These are phyloP conservation scores for Dinochytrium kinnereticum DNA, from an alignment of 371 early-diverging fungal genomes.

Conservation along the genomic window DNA sequence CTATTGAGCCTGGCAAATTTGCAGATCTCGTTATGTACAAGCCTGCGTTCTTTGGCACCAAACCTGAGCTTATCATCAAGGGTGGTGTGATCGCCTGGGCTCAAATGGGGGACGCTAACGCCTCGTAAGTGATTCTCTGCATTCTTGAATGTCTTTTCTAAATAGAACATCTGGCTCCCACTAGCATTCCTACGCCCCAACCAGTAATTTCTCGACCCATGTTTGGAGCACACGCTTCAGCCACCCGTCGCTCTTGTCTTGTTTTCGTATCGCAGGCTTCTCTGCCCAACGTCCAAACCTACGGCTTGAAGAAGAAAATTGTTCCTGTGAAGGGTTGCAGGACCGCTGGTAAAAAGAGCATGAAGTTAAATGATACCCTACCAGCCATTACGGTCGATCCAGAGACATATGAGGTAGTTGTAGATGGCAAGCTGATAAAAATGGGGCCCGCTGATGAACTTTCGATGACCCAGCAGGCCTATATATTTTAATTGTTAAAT, in stretches of 20 bases:
- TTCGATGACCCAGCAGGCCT: slow-evolving; percentile 75
- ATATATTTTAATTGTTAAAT: slow-evolving; percentile 67
- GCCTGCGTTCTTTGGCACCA: slow-evolving; percentile 86
- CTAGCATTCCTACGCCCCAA: slow-evolving; percentile 83
- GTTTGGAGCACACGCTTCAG: slow-evolving; percentile 73
- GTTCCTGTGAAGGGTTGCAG: slow-evolving; percentile 80
- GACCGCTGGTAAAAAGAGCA: slow-evolving; percentile 76
- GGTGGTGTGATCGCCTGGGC: slow-evolving; percentile 83
- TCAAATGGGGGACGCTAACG: slow-evolving; percentile 90
- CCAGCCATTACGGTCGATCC: slow-evolving; percentile 86
- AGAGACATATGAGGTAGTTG: slow-evolving; percentile 84
- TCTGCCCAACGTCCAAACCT: slow-evolving; percentile 49
- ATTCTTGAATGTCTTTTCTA: neutral
- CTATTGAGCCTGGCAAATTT: slow-evolving; percentile 88
- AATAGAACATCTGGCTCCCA: neutral
- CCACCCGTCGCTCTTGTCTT: slow-evolving; percentile 59
- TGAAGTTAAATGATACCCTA: slow-evolving; percentile 79
- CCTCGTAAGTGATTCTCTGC: slow-evolving; percentile 54
- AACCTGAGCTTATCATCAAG: slow-evolving; percentile 84
- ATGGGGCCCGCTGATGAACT: slow-evolving; percentile 74
- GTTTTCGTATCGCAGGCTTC: slow-evolving; percentile 84
- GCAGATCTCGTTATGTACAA: slow-evolving; percentile 88
- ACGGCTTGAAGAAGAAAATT: slow-evolving; percentile 69
- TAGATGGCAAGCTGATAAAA: slow-evolving; percentile 72
- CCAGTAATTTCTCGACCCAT: slow-evolving; percentile 83